phyloP scores from a whole-genome alignment of 331 rosid species.

The Pyracantha coccinea region DNA sequence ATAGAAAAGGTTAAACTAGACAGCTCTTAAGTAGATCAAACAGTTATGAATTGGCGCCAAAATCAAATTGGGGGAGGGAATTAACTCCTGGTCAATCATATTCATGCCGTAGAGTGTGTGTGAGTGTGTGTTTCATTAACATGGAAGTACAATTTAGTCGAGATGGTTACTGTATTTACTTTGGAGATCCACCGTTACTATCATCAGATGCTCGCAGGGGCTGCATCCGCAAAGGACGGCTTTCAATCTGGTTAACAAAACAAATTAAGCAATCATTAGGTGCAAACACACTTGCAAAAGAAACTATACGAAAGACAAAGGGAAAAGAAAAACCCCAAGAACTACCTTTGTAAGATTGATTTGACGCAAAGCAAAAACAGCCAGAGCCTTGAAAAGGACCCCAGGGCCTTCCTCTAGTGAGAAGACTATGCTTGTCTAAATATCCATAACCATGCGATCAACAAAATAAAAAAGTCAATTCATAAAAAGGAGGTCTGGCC shows the following conservation, averaged over 20 bases:
- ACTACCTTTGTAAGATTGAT: constrained; percentile 80
- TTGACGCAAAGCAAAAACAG: constrained; percentile 89
- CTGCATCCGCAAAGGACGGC: constrained; percentile 84
- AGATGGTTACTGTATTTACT: constrained; percentile 37
- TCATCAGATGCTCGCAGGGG: constrained; percentile 65
- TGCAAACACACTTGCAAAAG: constrained; percentile 4
- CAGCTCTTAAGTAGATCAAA: constrained; percentile 4
- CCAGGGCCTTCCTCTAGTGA: constrained; percentile 98
- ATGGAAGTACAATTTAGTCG: neutral
- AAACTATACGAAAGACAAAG: constrained; percentile 1
- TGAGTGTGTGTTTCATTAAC: too few species aligned
- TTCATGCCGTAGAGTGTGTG: too few species aligned
- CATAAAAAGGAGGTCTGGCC: neutral
- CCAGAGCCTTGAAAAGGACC: constrained; percentile 93
- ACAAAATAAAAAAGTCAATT: neutral
- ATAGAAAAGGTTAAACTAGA: neutral
- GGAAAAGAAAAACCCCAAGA: neutral
- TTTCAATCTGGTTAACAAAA: constrained; percentile 66
- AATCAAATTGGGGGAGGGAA: neutral
- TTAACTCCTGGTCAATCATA: too few species aligned
- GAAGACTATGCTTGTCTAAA: constrained; percentile 93
- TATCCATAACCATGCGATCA: constrained; percentile 12
- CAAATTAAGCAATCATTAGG: constrained; percentile 16
- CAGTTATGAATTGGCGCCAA: neutral
- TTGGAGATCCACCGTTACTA: constrained; percentile 39